phyloP scores from a whole-genome alignment of 2,329 filamentous ascomycete genomes.

The Xylariaceae sp. region DNA sequence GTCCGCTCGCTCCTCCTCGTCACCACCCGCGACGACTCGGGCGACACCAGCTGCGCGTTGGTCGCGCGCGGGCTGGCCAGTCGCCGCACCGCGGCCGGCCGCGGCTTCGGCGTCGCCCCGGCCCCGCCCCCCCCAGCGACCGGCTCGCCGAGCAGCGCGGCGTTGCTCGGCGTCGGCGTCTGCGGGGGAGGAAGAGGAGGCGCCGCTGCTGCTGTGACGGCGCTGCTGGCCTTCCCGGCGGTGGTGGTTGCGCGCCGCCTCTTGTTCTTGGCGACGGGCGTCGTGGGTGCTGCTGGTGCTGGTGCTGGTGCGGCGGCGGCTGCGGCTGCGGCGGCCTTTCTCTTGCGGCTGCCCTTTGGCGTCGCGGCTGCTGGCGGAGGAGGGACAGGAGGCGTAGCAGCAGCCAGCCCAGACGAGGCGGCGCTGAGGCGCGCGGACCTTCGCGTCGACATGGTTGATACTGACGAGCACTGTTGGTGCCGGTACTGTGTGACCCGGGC shows the following conservation, averaged over 20 bases:
- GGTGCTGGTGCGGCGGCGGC: constrained; percentile 2
- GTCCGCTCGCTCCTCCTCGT: constrained; percentile 39
- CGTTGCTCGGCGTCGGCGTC: constrained; percentile 41
- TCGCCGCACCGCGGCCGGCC: constrained; percentile 37
- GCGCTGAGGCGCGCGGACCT: constrained; percentile 23
- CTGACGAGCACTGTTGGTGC: too few relatives aligned
- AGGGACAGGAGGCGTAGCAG: constrained; percentile 11
- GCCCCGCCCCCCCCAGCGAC: constrained; percentile 8
- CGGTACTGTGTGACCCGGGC: too few relatives aligned
- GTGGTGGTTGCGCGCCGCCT: constrained; percentile 16
- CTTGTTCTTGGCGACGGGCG: constrained; percentile 24
- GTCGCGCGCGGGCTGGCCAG: constrained; percentile 57
- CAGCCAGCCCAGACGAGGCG: constrained; percentile 10
- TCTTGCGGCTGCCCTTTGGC: constrained; percentile 29
- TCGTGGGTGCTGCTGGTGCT: constrained; percentile 15
- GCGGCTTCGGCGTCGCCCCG: constrained; percentile 29
- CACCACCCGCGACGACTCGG: constrained; percentile 58
- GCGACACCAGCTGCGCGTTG: constrained; percentile 65
- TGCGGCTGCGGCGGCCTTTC: constrained; percentile 13
- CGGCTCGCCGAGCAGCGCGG: constrained; percentile 31
- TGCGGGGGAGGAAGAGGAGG: constrained; percentile 30
- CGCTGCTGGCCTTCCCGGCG: too few relatives aligned
- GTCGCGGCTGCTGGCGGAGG: constrained; percentile 14
- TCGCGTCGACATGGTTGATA: constrained; percentile 23
- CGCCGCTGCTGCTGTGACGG: too few relatives aligned